These are phyloP conservation scores for Naganishia sp. DNA, from an alignment of 1,284 basidiomycete species.

Conservation along the genomic window DNA sequence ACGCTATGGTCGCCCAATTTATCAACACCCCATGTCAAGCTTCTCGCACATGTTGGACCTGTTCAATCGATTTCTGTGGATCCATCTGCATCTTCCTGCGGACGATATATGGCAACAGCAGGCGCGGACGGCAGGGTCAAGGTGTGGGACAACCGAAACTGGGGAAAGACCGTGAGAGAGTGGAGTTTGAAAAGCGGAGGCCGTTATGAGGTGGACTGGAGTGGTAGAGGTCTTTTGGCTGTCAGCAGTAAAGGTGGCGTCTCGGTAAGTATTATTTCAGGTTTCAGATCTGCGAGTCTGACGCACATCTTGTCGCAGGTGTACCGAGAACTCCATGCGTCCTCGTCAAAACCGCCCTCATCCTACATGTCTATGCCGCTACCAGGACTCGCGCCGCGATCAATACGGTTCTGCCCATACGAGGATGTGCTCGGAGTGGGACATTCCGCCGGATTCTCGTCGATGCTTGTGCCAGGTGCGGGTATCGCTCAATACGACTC, in stretches of 20 bases:
- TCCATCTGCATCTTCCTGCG: constrained; percentile 66
- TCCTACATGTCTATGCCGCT: constrained; percentile 69
- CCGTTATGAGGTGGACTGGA: constrained; percentile 47
- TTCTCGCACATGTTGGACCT: constrained; percentile 88
- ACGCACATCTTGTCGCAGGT: neutral
- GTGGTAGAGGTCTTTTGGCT: constrained; percentile 78
- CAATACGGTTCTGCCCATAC: constrained; percentile 76
- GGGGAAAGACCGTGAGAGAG: constrained; percentile 79
- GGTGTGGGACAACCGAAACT: constrained; percentile 93
- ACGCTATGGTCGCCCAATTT: constrained; percentile 96
- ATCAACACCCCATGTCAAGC: constrained; percentile 83
- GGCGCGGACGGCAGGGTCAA: constrained; percentile 89
- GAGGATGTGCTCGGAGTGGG: constrained; percentile 84
- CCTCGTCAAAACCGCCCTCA: constrained; percentile 47
- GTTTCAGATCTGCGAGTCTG: neutral
- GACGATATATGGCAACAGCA: constrained; percentile 86
- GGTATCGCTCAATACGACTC: constrained; percentile 97
- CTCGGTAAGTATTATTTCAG: constrained; percentile 61
- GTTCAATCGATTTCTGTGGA: constrained; percentile 81
- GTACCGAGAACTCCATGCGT: constrained; percentile 29
- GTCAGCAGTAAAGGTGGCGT: constrained; percentile 78
- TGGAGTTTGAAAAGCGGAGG: constrained; percentile 67
- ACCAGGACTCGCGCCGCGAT: constrained; percentile 67
- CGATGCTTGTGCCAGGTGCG: constrained; percentile 82
- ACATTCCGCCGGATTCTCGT: constrained; percentile 71